Conservation (phyloP, 768 basidiomycete species). For the Tulasnella sp. region DNA sequence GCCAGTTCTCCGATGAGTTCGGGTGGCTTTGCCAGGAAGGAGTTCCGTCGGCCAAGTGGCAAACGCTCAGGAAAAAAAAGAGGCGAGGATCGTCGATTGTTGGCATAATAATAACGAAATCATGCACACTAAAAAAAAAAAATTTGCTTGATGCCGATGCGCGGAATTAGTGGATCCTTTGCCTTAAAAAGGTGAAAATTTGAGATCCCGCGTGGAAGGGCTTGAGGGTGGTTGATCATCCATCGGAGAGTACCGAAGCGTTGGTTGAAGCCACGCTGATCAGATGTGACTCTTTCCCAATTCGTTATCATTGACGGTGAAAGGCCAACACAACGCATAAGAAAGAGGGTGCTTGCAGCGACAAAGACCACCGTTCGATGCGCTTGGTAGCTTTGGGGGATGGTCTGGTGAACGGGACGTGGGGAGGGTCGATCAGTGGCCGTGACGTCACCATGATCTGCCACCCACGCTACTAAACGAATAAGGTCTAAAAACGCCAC, state of each 20-base stretch:
- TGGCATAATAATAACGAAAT: not conserved
- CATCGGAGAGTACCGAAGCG: not conserved
- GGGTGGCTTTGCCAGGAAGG: not conserved
- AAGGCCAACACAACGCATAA: no score
- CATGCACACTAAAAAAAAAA: not conserved
- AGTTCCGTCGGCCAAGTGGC: not conserved
- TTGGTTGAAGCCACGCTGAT: not conserved
- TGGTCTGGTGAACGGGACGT: not conserved
- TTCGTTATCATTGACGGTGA: not conserved
- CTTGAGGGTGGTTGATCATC: not conserved
- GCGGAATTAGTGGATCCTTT: not conserved
- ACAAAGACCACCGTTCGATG: not conserved
- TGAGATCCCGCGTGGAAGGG: not conserved
- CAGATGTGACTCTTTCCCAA: not conserved
- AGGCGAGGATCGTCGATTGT: not conserved
- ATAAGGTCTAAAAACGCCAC: not conserved
- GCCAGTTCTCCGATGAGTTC: not conserved
- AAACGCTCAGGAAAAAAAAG: not conserved
- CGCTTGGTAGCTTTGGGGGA: not conserved
- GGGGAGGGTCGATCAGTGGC: not conserved
- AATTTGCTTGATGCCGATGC: not conserved
- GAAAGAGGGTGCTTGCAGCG: not conserved
- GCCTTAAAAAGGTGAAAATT: not conserved
- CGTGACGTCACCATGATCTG: not conserved
- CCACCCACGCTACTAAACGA: not conserved